These are phyloP conservation scores for Haematococcus sp. DNA, from an alignment of 139 green algal genomes.

Conservation along the genomic window DNA sequence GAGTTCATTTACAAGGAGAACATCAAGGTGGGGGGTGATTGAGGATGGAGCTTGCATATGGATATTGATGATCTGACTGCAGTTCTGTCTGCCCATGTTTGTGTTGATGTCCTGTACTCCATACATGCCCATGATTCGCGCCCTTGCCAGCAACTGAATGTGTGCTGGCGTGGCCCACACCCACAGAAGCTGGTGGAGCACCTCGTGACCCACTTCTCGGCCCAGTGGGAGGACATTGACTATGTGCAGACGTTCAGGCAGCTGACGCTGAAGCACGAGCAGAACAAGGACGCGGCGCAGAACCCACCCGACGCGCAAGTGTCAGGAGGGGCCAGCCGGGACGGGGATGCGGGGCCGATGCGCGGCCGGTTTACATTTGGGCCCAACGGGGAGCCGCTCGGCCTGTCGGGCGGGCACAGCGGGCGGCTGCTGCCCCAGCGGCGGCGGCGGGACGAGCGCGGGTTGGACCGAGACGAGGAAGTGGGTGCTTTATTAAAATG, in stretches of 20 bases:
- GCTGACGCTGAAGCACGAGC: slow-evolving; percentile 77
- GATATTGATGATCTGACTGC: too few relatives aligned
- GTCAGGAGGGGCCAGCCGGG: background rate
- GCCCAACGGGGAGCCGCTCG: slow-evolving; percentile 6
- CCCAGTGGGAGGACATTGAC: slow-evolving; percentile 44
- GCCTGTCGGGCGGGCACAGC: background rate
- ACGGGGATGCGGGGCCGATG: slow-evolving; percentile 11
- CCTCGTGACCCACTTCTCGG: slow-evolving; percentile 48
- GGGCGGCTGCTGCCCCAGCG: background rate
- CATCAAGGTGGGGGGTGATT: slow-evolving; percentile 53
- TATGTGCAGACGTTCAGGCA: slow-evolving; percentile 88
- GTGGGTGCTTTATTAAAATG: too few relatives aligned
- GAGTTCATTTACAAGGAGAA: slow-evolving; percentile 83
- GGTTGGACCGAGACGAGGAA: slow-evolving; percentile 71
- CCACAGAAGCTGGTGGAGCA: slow-evolving; percentile 51
- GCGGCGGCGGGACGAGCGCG: slow-evolving; percentile 44
- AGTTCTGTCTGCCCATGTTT: background rate
- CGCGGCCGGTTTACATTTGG: background rate
- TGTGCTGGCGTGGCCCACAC: background rate
- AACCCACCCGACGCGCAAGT: too few relatives aligned
- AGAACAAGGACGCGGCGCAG: slow-evolving; percentile 28
- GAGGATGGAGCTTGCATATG: too few relatives aligned
- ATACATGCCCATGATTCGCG: too few relatives aligned
- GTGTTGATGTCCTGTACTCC: too few relatives aligned
- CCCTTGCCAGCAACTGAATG: background rate